These are phyloP conservation scores for Lonicera japonica DNA, from an alignment of 129 eudicot genomes.

Conservation along the genomic window DNA sequence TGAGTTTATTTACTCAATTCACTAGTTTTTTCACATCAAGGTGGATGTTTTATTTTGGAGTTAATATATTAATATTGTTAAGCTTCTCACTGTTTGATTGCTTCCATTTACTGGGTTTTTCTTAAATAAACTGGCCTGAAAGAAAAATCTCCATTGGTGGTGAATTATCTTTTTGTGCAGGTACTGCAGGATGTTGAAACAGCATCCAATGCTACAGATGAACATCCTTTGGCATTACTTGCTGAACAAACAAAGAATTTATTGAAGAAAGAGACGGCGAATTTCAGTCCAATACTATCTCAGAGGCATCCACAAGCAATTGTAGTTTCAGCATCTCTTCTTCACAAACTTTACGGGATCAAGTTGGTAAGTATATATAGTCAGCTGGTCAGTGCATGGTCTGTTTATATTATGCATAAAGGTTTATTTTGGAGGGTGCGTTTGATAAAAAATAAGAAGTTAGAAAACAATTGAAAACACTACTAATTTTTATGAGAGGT, in stretches of 20 bases:
- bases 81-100: not conserved
- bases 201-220: constrained; percentile 60
- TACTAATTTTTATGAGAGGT: no score
- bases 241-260: constrained; percentile 76
- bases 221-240: constrained; percentile 79
- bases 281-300: constrained; percentile 75
- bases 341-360: constrained; percentile 90
- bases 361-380: constrained; percentile 61
- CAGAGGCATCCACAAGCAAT: constrained; percentile 73
- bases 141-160: not conserved
- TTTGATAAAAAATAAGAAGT: no score
- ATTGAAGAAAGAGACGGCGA: constrained; percentile 54
- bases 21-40: not conserved
- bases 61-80: not conserved
- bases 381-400: constrained; percentile 10
- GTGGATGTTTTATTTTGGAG: not conserved
- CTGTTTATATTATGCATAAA: not conserved
- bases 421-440: constrained; percentile 6
- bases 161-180: constrained; percentile 30
- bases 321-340: constrained; percentile 82
- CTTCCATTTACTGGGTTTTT: not conserved
- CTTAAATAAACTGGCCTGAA: not conserved
- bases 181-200: constrained; percentile 72
- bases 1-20: not conserved
- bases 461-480: no score